Evolutionary conservation across 331 rosid genomes (phyloP), one percentile per base, ranked within the genome.

Genomic region (Quercus lobata): DNA sequence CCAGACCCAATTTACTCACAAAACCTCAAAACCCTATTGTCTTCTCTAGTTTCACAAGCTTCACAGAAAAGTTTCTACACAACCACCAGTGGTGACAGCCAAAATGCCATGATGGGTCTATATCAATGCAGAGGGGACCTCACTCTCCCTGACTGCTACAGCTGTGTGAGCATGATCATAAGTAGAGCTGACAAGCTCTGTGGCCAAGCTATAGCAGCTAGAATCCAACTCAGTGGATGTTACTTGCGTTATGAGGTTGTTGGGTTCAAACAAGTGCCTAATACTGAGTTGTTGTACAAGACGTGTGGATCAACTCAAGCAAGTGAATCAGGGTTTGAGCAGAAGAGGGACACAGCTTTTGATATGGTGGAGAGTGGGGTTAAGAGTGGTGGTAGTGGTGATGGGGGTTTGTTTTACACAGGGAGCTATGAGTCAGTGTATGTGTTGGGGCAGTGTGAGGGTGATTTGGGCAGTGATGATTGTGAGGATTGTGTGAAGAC

Each of bases 101-200:
- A 74, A 58, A 83, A 41, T 73, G 78, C 86, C 18, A 66, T 95
- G 57, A 58, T 62, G 22, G 99, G 93, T 5, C 66, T 77, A n/a
- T 95, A 86, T 85, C 98, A 95, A 89, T 95, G 99, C 88, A 82
- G 99, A 57, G 99, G 97, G 1, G 99, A 95, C 84, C 97, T 95
- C 76, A 19, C 88, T 5, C 63, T 65, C 73, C 72, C 85, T 18
- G 84, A 95, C 18, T 95, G 99, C 87, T 72, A 74, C 87, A 56
- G 14, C 76, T 93, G 97, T 53, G 88, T 95, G 22, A 73, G 81
- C 77, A 90, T 81, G 76, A 85, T 87, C 54, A 87, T 89, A 6
- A 58, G 55, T 27, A 76, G 82, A 84, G 79, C 86, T 8, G 76
- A 29, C 15, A 84, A 83, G 41, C 91, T 87, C 22, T 95, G 99